Percentiles rank a stretch among this genome's conserved stretches.
Evolutionary conservation across 306 rosid species (phyloP).

Genomic region (Canavalia ensiformis): DNA sequence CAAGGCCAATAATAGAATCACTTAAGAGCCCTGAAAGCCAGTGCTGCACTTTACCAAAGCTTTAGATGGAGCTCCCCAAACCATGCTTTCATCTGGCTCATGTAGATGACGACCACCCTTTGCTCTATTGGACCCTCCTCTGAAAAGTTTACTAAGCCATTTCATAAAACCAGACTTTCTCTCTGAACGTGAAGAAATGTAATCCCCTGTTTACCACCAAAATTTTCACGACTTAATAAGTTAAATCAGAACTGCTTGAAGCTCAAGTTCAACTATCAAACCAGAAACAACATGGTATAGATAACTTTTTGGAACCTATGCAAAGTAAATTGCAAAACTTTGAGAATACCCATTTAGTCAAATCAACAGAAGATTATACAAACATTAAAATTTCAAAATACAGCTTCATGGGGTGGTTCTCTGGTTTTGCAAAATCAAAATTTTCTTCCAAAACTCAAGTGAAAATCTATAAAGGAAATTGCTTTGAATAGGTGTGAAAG

Average conservation of each 20-base stretch:
- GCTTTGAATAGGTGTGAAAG: not conserved
- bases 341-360: conserved; percentile 36
- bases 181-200: conserved; percentile 77
- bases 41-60: conserved; percentile 61
- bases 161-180: conserved; percentile 92
- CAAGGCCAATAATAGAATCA: conserved; percentile 21
- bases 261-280: conserved; percentile 8
- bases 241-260: not conserved
- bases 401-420: conserved; percentile 34
- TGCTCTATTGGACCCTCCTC: conserved; percentile 66
- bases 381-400: conserved; percentile 4
- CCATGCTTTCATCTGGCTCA: conserved; percentile 78
- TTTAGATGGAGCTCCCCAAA: conserved; percentile 73
- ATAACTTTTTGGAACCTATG: conserved; percentile 21
- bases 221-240: conserved; percentile 35
- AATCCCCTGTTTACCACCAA: conserved; percentile 79
- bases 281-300: conserved; percentile 1
- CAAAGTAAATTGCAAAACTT: conserved; percentile 39
- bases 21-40: conserved; percentile 38
- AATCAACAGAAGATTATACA: not conserved
- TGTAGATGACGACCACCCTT: conserved; percentile 66
- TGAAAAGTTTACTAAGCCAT: conserved; percentile 91
- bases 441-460: conserved; percentile 27
- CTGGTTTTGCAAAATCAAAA: not conserved
- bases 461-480: conserved; percentile 13